Percentiles rank a stretch among this genome's conserved stretches.
These are phyloP conservation scores for Tardiomyces digboiensis DNA, from an alignment of 1,139 yeast species.

Conservation along the genomic window DNA sequence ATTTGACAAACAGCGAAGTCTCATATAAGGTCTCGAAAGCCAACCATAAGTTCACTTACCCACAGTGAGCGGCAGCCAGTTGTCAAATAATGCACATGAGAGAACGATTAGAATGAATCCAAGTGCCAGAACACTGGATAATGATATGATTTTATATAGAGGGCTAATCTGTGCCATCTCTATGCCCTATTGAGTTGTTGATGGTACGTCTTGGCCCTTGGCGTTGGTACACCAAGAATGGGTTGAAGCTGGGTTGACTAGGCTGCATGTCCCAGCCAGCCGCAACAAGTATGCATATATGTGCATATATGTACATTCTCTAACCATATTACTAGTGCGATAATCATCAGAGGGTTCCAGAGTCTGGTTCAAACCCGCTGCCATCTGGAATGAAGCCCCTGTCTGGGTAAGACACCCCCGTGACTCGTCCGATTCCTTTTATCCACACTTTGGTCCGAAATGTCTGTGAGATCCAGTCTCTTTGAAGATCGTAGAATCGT, in stretches of 20 bases:
- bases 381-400: not conserved
- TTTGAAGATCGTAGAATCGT: not conserved
- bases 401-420: not conserved
- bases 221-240: too few species aligned
- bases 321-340: too few species aligned
- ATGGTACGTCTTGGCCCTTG: too few species aligned
- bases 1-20: too few species aligned
- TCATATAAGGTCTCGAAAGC: too few species aligned
- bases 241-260: too few species aligned
- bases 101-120: conserved; percentile 74
- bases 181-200: not conserved
- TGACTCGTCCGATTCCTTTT: not conserved
- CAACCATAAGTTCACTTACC: conserved; percentile 26
- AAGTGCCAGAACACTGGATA: conserved; percentile 63
- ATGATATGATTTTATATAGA: conserved; percentile 60
- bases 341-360: too few species aligned
- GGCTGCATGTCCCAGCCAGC: too few species aligned
- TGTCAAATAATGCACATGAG: conserved; percentile 65
- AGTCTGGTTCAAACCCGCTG: not conserved
- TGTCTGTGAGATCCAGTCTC: not conserved
- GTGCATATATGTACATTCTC: too few species aligned
- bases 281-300: too few species aligned
- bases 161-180: conserved; percentile 36
- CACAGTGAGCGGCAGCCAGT: conserved; percentile 67
- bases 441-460: not conserved